Percentiles rank a stretch among this genome's conserved stretches.
phyloP scores from a whole-genome alignment of 495 filamentous ascomycete genomes.

The Penicillium samsonianum region DNA sequence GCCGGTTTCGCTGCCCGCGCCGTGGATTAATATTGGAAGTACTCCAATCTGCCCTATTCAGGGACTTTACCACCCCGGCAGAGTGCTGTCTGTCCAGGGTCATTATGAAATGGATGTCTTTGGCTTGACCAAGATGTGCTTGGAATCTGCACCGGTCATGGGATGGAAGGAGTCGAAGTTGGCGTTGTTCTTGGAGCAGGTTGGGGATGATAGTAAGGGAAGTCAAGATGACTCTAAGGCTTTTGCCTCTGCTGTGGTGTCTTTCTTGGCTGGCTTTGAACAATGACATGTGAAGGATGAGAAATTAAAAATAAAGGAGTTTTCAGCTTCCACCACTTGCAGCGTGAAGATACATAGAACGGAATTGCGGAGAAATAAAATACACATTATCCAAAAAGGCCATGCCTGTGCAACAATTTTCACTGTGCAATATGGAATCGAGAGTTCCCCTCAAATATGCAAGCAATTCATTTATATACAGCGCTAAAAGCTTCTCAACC shows the following conservation, averaged over 20 bases:
- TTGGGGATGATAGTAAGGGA: slow-evolving; percentile 28
- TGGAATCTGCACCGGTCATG: slow-evolving; percentile 30
- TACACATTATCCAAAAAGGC: not conserved
- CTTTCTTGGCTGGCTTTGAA: slow-evolving; percentile 28
- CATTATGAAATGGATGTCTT: slow-evolving; percentile 45
- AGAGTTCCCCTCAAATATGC: not conserved
- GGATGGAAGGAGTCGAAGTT: slow-evolving; percentile 35
- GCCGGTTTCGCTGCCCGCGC: slow-evolving; percentile 29
- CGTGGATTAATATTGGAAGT: slow-evolving; percentile 38
- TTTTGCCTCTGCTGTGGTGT: slow-evolving; percentile 30
- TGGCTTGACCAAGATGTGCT: slow-evolving; percentile 32
- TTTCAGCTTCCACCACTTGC: not conserved
- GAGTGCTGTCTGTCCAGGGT: slow-evolving; percentile 38
- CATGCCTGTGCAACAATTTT: not conserved
- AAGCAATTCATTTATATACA: not conserved
- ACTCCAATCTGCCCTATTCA: slow-evolving; percentile 40
- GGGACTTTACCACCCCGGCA: slow-evolving; percentile 38
- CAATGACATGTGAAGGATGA: slow-evolving; percentile 13
- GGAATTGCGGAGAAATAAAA: not conserved
- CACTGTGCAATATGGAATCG: too few species aligned
- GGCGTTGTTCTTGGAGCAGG: slow-evolving; percentile 29
- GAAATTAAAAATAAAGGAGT: not conserved
- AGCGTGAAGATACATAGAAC: not conserved
- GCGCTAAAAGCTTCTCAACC: not conserved
- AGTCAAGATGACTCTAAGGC: slow-evolving; percentile 25